Base-by-base conservation (phyloP, 805 yeast genomes). In the Yarrowia sp. region DNA sequence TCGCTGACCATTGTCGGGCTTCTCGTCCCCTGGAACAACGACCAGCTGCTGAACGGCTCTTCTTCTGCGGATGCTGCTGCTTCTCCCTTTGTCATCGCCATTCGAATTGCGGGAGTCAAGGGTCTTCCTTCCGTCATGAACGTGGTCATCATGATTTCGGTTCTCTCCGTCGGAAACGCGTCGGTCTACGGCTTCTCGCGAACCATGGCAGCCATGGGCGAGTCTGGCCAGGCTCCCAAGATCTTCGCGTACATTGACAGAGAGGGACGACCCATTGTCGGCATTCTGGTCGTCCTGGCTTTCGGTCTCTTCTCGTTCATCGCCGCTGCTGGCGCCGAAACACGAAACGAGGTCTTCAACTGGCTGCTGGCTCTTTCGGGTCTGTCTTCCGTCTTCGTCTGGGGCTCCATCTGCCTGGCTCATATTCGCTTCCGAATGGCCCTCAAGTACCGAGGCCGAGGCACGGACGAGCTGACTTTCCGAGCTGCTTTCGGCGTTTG, bases 91-190 rank as follows among this genome's bases (percentile, higher is more conserved):
- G 93, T 87, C 56, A 83, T 88, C 73, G 51, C 51, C 13, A 44
- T 44, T 7, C 35, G 51, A 6, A 35, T 44, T 2, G 51, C 51
- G 1, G 51, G 51, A 13, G 35, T 44, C 24, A 44, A 44, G 24
- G 51, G 51, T 6, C 51, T 44, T 4, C 51, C 51, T 10, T 44
- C 51, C 7, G 51, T 44, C 13, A 44, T 44, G 51, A 44, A 44
- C 51, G 51, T 35, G 22, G 39, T 35, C 21, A 35, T 35, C 39
- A 35, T 35, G 39, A 35, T 35, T 12, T 35, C 39, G 13, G 39
- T 88, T 92, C 27, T 85, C 51, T 85, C 90, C 7, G 91, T 86
- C 46, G 90, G 88, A 63, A 86, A 87, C 69, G 81, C 90, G 5
- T 80, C 87, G 14, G 85, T 87, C 10, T 87, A 80, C 67, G 88